Percentiles rank a stretch among this genome's conserved stretches.
These are phyloP conservation scores for Dioszegia hungarica DNA, from an alignment of 768 basidiomycete species.

Conservation along the genomic window DNA sequence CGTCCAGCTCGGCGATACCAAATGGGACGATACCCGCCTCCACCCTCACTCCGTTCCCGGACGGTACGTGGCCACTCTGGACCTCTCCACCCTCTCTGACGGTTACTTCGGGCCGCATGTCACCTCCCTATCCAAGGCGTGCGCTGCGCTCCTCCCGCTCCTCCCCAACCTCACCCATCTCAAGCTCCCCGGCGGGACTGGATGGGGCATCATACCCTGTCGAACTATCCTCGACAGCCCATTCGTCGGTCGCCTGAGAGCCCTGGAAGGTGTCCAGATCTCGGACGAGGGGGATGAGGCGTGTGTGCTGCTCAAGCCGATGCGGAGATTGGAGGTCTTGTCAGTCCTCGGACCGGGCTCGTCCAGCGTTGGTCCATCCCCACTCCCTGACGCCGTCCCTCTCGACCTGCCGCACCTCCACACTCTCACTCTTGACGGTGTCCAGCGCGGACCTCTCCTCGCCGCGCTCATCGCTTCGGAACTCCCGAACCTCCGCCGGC, in stretches of 20 bases:
- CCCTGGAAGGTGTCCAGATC: constrained; percentile 21
- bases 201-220: constrained; percentile 1
- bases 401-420: constrained; percentile 31
- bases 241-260: constrained; percentile 9
- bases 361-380: background rate
- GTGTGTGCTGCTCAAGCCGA: constrained; percentile 9
- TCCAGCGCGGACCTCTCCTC: constrained; percentile 28
- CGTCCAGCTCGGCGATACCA: constrained; percentile 62
- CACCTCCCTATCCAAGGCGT: constrained; percentile 9
- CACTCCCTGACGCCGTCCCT: background rate
- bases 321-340: constrained; percentile 23
- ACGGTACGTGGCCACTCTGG: constrained; percentile 73
- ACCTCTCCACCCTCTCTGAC: constrained; percentile 56
- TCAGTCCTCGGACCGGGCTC: constrained; percentile 23
- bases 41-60: constrained; percentile 84
- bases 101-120: constrained; percentile 16
- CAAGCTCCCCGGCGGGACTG: constrained; percentile 27
- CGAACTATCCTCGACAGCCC: background rate
- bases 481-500: constrained; percentile 27
- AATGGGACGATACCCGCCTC: constrained; percentile 82
- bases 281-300: constrained; percentile 12
- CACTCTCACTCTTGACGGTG: constrained; percentile 29
- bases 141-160: constrained; percentile 32
- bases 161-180: constrained; percentile 41
- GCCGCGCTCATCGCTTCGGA: constrained; percentile 21